Conservation (phyloP, 1,284 basidiomycete genomes). For the Phaffia rhodozyma region DNA sequence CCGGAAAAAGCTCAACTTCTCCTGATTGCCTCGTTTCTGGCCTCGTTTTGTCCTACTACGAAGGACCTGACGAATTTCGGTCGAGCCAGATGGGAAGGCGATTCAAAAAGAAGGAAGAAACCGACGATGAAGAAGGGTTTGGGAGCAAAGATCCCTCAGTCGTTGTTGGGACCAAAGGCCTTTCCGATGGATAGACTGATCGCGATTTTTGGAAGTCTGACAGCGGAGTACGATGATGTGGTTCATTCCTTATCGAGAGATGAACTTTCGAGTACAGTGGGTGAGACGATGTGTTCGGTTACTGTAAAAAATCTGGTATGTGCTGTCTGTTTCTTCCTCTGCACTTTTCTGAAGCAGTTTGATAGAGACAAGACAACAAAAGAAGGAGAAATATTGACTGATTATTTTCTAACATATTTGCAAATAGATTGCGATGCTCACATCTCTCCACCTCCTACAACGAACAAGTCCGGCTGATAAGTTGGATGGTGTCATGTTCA, state of each 20-base stretch:
- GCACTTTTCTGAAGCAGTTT: background rate
- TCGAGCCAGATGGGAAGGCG: conserved; percentile 49
- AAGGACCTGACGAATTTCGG: conserved; percentile 73
- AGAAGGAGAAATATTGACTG: background rate
- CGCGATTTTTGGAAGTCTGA: conserved; percentile 66
- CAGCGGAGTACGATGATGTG: conserved; percentile 56
- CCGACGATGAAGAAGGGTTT: conserved; percentile 37
- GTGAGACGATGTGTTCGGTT: conserved; percentile 3
- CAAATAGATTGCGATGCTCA: conserved; percentile 6
- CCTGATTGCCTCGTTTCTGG: conserved; percentile 67
- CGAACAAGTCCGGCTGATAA: conserved; percentile 3
- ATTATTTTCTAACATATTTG: too few relatives aligned
- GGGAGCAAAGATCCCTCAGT: conserved; percentile 53
- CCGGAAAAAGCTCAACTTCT: conserved; percentile 59
- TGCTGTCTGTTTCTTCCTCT: background rate
- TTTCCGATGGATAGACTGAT: conserved; percentile 73
- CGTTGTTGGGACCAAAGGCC: conserved; percentile 62
- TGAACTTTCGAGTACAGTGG: background rate
- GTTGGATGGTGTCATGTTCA: conserved; percentile 6
- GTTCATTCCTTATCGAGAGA: too few relatives aligned
- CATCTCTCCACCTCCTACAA: conserved; percentile 7
- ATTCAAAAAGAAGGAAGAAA: conserved; percentile 45
- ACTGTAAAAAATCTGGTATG: background rate
- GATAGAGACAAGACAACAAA: background rate
- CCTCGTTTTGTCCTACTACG: conserved; percentile 72